phyloP scores from a whole-genome alignment of 768 basidiomycete species.

The Lactarius psammicola region DNA sequence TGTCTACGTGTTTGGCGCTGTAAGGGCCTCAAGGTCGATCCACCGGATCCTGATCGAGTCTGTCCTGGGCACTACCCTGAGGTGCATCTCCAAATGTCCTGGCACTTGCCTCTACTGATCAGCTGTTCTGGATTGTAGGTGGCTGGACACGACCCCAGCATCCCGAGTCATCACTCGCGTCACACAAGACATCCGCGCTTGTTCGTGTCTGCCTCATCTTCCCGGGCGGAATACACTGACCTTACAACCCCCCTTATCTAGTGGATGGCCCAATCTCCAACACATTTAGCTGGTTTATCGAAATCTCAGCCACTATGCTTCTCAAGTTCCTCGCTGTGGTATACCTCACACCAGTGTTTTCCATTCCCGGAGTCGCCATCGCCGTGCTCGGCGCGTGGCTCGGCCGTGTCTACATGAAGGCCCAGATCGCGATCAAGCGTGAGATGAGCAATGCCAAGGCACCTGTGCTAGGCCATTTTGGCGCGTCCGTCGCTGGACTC shows the following conservation, averaged over 20 bases:
- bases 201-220: constrained; percentile 24
- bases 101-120: background rate
- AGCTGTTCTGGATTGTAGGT: constrained; percentile 34
- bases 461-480: constrained; percentile 51
- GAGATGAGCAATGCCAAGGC: constrained; percentile 52
- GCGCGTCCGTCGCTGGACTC: constrained; percentile 50
- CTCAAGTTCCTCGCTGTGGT: constrained; percentile 41
- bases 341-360: constrained; percentile 41
- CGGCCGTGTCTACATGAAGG: constrained; percentile 53
- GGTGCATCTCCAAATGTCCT: constrained; percentile 43
- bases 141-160: constrained; percentile 50
- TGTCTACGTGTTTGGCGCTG: constrained; percentile 44
- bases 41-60: constrained; percentile 52
- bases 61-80: constrained; percentile 58
- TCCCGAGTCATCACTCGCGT: constrained; percentile 63
- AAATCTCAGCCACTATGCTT: constrained; percentile 37
- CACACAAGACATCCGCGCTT: constrained; percentile 58
- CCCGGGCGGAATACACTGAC: background rate
- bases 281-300: constrained; percentile 32
- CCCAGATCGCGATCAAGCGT: constrained; percentile 55
- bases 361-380: constrained; percentile 40
- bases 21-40: constrained; percentile 55
- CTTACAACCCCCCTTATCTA: constrained; percentile 6
- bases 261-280: constrained; percentile 40
- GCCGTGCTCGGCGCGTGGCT: constrained; percentile 42